Evolutionary conservation across 371 early-diverging fungal species (phyloP).

Genomic region (Mortierella sp.): DNA sequence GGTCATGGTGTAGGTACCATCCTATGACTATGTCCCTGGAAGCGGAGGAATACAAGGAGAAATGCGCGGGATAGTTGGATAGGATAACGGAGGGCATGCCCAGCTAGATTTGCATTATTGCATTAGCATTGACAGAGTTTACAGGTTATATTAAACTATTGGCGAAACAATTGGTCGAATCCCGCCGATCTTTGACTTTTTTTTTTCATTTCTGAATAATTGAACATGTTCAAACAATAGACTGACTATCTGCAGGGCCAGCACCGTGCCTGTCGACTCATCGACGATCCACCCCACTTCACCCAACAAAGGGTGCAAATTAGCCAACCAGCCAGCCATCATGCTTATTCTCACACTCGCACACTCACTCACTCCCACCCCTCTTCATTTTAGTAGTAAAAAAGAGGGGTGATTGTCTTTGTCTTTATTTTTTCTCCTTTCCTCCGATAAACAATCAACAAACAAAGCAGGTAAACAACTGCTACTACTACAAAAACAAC

Average conservation of each 20-base stretch:
- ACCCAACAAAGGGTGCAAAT: too few relatives aligned
- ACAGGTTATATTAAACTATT: too few relatives aligned
- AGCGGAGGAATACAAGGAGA: not conserved
- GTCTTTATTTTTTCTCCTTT: not conserved
- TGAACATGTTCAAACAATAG: too few relatives aligned
- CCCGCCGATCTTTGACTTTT: too few relatives aligned
- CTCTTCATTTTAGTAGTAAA: not conserved
- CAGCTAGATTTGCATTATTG: too few relatives aligned
- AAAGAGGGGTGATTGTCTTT: not conserved
- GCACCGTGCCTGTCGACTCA: not conserved
- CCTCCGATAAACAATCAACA: constrained; percentile 4
- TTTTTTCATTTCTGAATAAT: too few relatives aligned
- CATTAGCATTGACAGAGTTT: too few relatives aligned
- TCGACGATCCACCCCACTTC: not conserved
- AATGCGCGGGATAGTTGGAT: constrained; percentile 8
- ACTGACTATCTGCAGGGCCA: too few relatives aligned
- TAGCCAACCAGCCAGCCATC: too few relatives aligned
- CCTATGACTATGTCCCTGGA: not conserved
- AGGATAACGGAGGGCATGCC: not conserved
- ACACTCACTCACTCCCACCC: not conserved
- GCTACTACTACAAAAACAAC: too few relatives aligned
- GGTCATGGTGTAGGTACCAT: not conserved
- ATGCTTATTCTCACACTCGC: too few relatives aligned
- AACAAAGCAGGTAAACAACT: not conserved
- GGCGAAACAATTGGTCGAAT: not conserved